A percentile compares a stretch with the other conserved stretches of the same genome.
Evolutionary conservation across 2,329 filamentous ascomycete species (phyloP).

Genomic region (Myotisia sp.): DNA sequence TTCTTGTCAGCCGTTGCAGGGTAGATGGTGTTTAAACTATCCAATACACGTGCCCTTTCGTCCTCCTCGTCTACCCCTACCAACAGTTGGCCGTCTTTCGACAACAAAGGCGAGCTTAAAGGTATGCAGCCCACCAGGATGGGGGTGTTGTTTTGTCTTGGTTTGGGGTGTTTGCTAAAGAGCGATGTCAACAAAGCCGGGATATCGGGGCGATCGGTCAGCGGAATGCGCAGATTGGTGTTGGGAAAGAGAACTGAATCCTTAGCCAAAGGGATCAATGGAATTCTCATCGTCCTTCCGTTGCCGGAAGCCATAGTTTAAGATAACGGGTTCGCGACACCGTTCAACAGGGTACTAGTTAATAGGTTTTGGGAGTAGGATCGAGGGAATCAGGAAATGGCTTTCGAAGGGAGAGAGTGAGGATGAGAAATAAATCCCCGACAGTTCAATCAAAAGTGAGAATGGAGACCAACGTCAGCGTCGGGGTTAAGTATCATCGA

Average conservation of each 20-base stretch:
- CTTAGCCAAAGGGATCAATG: constrained; percentile 69
- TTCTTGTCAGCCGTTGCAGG: constrained; percentile 47
- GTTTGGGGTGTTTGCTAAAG: constrained; percentile 55
- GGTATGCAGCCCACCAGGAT: constrained; percentile 82
- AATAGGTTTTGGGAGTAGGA: too few species aligned
- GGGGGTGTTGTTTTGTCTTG: constrained; percentile 47
- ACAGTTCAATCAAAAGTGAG: too few species aligned
- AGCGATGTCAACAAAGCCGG: constrained; percentile 74
- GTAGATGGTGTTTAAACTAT: constrained; percentile 39
- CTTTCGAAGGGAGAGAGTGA: too few species aligned
- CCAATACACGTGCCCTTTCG: constrained; percentile 31
- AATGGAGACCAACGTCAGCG: too few species aligned
- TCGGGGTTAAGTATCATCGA: too few species aligned
- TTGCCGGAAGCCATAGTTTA: constrained; percentile 3
- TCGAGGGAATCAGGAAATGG: too few species aligned
- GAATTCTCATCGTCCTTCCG: constrained; percentile 35
- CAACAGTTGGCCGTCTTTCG: constrained; percentile 59
- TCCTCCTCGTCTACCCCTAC: constrained; percentile 51
- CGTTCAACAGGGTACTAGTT: too few species aligned
- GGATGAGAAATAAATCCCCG: too few species aligned
- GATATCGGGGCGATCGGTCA: constrained; percentile 73
- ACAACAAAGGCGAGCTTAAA: constrained; percentile 59
- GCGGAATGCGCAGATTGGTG: constrained; percentile 68
- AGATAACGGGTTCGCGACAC: too few species aligned
- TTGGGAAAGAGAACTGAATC: constrained; percentile 74